Conservation (phyloP, 2,329 filamentous ascomycete genomes). For the Aspergillus novofumigatus region DNA sequence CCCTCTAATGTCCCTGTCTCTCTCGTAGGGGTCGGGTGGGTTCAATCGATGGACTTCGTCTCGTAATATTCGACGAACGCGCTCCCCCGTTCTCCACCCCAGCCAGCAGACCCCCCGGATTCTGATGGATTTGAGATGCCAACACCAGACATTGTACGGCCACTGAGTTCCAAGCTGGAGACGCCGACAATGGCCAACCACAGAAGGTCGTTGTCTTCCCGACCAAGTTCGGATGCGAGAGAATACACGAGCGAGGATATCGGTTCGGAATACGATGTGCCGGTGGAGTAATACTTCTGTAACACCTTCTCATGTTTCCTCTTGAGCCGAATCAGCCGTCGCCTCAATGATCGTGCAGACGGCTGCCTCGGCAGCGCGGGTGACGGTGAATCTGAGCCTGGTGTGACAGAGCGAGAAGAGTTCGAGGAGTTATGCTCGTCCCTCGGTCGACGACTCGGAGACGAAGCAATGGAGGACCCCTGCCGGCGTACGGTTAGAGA, state of each 20-base stretch:
- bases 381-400: constrained; percentile 38
- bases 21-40: constrained; percentile 61
- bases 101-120: constrained; percentile 58
- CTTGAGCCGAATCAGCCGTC: constrained; percentile 69
- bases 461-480: constrained; percentile 40
- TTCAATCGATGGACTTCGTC: constrained; percentile 95
- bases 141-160: constrained; percentile 75
- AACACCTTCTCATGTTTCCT: constrained; percentile 72
- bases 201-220: constrained; percentile 92
- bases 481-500: constrained; percentile 17
- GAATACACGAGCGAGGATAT: constrained; percentile 94
- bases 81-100: constrained; percentile 76
- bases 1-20: constrained; percentile 57
- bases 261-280: constrained; percentile 89
- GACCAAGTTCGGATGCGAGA: constrained; percentile 86
- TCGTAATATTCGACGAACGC: constrained; percentile 77
- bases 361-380: constrained; percentile 51
- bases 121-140: constrained; percentile 57
- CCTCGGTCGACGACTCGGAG: constrained; percentile 39
- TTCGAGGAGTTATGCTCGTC: constrained; percentile 40
- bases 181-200: constrained; percentile 95
- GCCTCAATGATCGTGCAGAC: constrained; percentile 68
- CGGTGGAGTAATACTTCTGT: constrained; percentile 77
- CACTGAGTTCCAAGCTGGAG: constrained; percentile 88
- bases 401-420: constrained; percentile 44